Conservation (phyloP, 495 filamentous ascomycete genomes). For the Hyaloscypha hepaticicola region DNA sequence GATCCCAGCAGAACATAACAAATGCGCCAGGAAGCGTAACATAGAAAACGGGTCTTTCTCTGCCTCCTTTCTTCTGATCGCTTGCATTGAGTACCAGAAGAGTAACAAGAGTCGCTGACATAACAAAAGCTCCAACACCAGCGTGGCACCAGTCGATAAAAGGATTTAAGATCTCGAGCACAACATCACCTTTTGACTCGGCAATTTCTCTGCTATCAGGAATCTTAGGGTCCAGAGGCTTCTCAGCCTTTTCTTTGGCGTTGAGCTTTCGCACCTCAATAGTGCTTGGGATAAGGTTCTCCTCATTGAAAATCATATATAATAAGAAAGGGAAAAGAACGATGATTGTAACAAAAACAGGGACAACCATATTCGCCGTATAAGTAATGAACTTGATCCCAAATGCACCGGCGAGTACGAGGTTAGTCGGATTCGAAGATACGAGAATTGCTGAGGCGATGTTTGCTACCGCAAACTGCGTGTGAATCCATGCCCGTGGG, state of each 20-base stretch:
- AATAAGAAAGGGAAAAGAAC: conserved; percentile 63
- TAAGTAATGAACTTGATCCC: conserved; percentile 65
- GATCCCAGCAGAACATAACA: conserved; percentile 62
- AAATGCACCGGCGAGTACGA: conserved; percentile 67
- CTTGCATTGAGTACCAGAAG: conserved; percentile 55
- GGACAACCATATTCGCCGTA: conserved; percentile 69
- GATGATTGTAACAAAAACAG: conserved; percentile 60
- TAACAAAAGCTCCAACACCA: conserved; percentile 56
- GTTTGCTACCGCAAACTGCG: conserved; percentile 66
- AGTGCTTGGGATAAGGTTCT: conserved; percentile 57
- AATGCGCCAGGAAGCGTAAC: conserved; percentile 61
- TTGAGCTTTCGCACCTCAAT: conserved; percentile 66
- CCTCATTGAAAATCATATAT: conserved; percentile 60
- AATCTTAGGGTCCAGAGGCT: conserved; percentile 66
- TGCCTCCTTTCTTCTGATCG: conserved; percentile 37
- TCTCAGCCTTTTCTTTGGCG: conserved; percentile 47
- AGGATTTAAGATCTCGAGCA: conserved; percentile 67
- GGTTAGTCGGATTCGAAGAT: conserved; percentile 69
- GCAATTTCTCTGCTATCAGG: conserved; percentile 56
- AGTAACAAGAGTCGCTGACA: conserved; percentile 53
- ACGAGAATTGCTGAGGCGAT: conserved; percentile 67
- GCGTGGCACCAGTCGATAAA: conserved; percentile 64
- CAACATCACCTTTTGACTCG: conserved; percentile 49
- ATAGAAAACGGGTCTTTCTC: conserved; percentile 53
- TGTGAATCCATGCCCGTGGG: conserved; percentile 65